These are phyloP conservation scores for Sequoia sempervirens DNA, from an alignment of 75 land plant genomes.

Conservation along the genomic window DNA sequence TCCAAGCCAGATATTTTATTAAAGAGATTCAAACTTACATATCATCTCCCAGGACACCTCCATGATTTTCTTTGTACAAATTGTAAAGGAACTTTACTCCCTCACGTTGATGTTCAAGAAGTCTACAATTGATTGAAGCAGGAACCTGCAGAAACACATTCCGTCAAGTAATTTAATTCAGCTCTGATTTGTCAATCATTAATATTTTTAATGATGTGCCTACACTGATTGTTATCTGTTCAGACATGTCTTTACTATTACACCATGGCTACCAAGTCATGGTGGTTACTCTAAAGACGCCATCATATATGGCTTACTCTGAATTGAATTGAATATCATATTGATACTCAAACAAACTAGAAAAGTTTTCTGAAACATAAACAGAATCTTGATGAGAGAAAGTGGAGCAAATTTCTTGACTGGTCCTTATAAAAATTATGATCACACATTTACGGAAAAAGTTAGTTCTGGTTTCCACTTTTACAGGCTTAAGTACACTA, in stretches of 20 bases:
- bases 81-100: constrained; percentile 81
- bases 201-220: neutral
- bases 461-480: no score
- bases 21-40: constrained; percentile 47
- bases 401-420: neutral
- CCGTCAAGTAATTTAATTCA: neutral
- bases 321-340: neutral
- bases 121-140: constrained; percentile 85
- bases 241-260: neutral
- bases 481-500: no score
- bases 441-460: no score
- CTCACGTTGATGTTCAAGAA: constrained; percentile 82
- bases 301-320: neutral
- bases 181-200: neutral
- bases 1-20: neutral
- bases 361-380: neutral
- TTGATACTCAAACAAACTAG: neutral
- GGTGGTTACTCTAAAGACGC: neutral
- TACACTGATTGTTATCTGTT: neutral
- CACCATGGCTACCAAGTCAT: no score
- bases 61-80: constrained; percentile 71
- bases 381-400: neutral
- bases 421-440: neutral
- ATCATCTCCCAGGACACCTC: constrained; percentile 97
- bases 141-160: constrained; percentile 56